Conservation (phyloP, 306 rosid species). For the Vigna hirtella region DNA sequence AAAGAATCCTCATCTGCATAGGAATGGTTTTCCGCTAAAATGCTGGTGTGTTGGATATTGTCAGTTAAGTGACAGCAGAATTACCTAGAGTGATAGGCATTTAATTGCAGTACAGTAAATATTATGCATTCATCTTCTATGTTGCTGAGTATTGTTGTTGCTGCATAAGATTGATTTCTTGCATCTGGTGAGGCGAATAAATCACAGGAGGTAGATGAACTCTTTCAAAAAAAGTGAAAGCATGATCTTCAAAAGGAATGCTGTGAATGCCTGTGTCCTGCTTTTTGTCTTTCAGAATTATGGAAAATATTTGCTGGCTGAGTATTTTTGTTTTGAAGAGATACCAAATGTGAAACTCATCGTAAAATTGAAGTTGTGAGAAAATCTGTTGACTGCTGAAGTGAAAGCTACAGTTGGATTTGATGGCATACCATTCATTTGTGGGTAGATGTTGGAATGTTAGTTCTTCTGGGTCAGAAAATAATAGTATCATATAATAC, state of each 20-base stretch:
- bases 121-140: slow-evolving; percentile 22
- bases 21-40: slow-evolving; percentile 44
- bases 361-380: slow-evolving; percentile 42
- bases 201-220: slow-evolving; percentile 43
- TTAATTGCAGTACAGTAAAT: slow-evolving; percentile 13
- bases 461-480: slow-evolving; percentile 42
- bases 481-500: slow-evolving; percentile 26
- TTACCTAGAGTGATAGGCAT: slow-evolving; percentile 32
- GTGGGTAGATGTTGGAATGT: slow-evolving; percentile 36
- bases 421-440: slow-evolving; percentile 32
- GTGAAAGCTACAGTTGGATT: slow-evolving; percentile 36
- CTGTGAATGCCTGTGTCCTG: slow-evolving; percentile 29
- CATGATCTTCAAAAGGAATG: slow-evolving; percentile 36
- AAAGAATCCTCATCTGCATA: slow-evolving; percentile 33
- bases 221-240: slow-evolving; percentile 28
- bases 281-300: slow-evolving; percentile 40
- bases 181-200: slow-evolving; percentile 34
- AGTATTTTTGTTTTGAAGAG: slow-evolving; percentile 37
- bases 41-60: slow-evolving; percentile 39
- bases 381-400: slow-evolving; percentile 38
- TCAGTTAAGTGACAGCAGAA: slow-evolving; percentile 41
- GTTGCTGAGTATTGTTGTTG: slow-evolving; percentile 31
- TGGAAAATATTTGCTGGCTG: slow-evolving; percentile 37
- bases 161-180: slow-evolving; percentile 42
- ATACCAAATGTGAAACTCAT: slow-evolving; percentile 36